Percentiles rank a stretch among this genome's conserved stretches.
These are phyloP conservation scores for Suhomyces emberorum DNA, from an alignment of 805 yeast species.

Conservation along the genomic window DNA sequence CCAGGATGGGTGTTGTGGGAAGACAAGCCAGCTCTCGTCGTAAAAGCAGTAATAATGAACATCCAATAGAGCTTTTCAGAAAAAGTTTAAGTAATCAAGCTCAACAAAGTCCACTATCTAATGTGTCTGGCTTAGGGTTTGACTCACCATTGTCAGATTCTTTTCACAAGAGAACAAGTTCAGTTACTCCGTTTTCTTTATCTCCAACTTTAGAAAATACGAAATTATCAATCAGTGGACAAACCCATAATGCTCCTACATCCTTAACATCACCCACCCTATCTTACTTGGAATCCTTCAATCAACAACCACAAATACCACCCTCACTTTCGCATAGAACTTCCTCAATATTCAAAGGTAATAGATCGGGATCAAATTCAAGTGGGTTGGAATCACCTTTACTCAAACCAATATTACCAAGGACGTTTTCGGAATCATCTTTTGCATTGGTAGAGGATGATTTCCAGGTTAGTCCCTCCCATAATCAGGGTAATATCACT, in stretches of 20 bases:
- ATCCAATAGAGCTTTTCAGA: slow-evolving; percentile 39
- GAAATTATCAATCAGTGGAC: slow-evolving; percentile 11
- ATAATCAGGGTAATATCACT: slow-evolving; percentile 16
- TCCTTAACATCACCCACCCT: slow-evolving; percentile 13
- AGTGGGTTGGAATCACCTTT: slow-evolving; percentile 48
- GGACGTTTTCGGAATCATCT: slow-evolving; percentile 56
- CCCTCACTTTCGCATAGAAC: slow-evolving; percentile 8
- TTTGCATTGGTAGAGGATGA: slow-evolving; percentile 56
- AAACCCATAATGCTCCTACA: slow-evolving; percentile 1
- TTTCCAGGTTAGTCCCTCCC: slow-evolving; percentile 28
- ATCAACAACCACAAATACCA: slow-evolving; percentile 4
- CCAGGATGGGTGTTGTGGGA: slow-evolving; percentile 82
- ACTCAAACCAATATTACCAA: slow-evolving; percentile 44
- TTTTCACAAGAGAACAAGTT: slow-evolving; percentile 33
- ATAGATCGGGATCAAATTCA: slow-evolving; percentile 32
- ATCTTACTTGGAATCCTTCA: slow-evolving; percentile 12
- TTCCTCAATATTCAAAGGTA: slow-evolving; percentile 7
- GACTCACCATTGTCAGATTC: slow-evolving; percentile 27
- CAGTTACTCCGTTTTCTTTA: slow-evolving; percentile 44
- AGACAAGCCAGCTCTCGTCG: slow-evolving; percentile 57
- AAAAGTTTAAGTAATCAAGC: slow-evolving; percentile 17
- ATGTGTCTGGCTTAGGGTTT: slow-evolving; percentile 11
- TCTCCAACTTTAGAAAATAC: slow-evolving; percentile 37
- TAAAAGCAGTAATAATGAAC: slow-evolving; percentile 42
- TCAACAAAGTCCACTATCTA: slow-evolving; percentile 25